phyloP scores from a whole-genome alignment of 768 basidiomycete genomes.

The Auriscalpium vulgare region DNA sequence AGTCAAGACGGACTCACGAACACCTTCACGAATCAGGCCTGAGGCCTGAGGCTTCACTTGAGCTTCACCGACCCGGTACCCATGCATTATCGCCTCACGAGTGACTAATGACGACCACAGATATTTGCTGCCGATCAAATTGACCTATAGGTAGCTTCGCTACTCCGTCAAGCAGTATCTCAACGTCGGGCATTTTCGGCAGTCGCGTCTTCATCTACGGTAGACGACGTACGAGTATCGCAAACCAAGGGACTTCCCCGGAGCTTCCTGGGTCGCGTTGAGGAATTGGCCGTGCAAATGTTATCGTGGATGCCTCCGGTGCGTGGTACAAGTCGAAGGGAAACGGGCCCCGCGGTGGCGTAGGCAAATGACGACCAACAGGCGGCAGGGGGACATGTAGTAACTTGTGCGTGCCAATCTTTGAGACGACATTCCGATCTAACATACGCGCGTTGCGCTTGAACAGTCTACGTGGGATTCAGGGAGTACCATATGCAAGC shows the following conservation, averaged over 20 bases:
- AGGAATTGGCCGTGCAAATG: constrained; percentile 69
- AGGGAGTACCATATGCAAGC: no score
- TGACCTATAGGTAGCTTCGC: constrained; percentile 44
- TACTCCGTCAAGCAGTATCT: constrained; percentile 78
- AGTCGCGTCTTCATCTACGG: constrained; percentile 54
- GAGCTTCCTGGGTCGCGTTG: constrained; percentile 61
- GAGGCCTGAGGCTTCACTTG: constrained; percentile 77
- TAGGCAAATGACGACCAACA: constrained; percentile 47
- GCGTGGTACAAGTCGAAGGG: constrained; percentile 41
- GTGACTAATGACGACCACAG: constrained; percentile 27
- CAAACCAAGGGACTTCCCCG: constrained; percentile 71
- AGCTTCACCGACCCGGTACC: constrained; percentile 89
- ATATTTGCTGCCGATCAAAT: constrained; percentile 49
- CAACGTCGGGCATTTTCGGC: constrained; percentile 54
- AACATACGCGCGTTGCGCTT: no score
- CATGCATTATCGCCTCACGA: not conserved
- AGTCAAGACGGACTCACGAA: no score
- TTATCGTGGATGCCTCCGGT: constrained; percentile 65
- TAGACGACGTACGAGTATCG: constrained; percentile 81
- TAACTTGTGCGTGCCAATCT: no score
- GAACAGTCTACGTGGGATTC: no score
- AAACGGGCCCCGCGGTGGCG: constrained; percentile 38
- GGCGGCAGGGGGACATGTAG: constrained; percentile 32
- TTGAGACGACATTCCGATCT: no score
- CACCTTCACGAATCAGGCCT: constrained; percentile 39